A percentile compares a stretch with the other conserved stretches of the same genome.
phyloP scores from a whole-genome alignment of 2,329 filamentous ascomycete species.

The Nemania sp. region DNA sequence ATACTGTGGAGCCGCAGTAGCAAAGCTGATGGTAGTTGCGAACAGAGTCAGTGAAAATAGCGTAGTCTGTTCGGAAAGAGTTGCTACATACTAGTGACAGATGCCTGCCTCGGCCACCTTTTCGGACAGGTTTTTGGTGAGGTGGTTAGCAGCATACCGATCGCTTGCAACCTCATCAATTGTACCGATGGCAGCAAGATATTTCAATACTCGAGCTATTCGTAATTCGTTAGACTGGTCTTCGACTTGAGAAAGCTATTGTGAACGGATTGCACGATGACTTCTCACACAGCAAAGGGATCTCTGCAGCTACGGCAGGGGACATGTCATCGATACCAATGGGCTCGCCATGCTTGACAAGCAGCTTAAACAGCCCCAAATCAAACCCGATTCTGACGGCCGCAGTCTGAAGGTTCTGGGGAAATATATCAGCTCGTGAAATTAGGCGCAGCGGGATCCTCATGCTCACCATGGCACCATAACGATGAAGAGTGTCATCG shows the following conservation, averaged over 20 bases:
- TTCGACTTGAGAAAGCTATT: no score
- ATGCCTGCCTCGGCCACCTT: neutral
- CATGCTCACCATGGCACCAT: neutral
- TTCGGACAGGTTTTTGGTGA: neutral
- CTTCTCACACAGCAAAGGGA: neutral
- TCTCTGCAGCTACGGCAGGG: neutral
- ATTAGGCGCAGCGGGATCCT: neutral
- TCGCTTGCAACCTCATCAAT: neutral
- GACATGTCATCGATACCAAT: neutral
- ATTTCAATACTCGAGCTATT: neutral
- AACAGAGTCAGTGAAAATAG: neutral
- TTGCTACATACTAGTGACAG: neutral
- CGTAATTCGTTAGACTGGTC: neutral
- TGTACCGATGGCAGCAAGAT: neutral
- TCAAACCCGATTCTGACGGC: neutral
- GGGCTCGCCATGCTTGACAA: neutral
- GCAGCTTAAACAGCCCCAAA: neutral
- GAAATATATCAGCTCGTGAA: neutral
- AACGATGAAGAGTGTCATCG: neutral
- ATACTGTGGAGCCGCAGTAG: constrained; percentile 10
- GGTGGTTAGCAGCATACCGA: neutral
- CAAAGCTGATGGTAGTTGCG: constrained; percentile 8
- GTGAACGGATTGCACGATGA: neutral
- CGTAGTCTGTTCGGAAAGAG: neutral
- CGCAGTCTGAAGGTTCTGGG: neutral